phyloP scores from a whole-genome alignment of 2,329 filamentous ascomycete species.

The Pseudohalonectria lignicola region DNA sequence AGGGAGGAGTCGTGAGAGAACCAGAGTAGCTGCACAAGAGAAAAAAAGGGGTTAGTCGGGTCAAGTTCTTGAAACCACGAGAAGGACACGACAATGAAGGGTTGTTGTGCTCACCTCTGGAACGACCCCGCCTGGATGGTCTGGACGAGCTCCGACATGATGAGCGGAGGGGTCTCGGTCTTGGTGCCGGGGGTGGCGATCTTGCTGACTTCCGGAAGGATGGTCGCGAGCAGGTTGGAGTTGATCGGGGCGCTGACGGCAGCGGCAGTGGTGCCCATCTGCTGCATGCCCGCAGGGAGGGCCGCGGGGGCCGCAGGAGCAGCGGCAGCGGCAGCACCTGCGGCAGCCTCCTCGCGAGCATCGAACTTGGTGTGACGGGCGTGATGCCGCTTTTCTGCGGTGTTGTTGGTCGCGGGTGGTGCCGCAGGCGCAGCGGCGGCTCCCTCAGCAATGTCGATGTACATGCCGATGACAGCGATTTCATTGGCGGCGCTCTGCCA shows the following conservation, averaged over 20 bases:
- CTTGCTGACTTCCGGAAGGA: slow-evolving; percentile 28
- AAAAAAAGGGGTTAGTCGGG: background rate
- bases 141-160: slow-evolving; percentile 29
- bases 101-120: slow-evolving; percentile 26
- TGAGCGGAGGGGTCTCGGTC: slow-evolving; percentile 26
- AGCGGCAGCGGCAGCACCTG: slow-evolving; percentile 19
- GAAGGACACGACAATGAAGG: no score
- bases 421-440: slow-evolving; percentile 7
- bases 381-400: slow-evolving; percentile 6
- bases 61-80: no score
- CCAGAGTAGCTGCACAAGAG: slow-evolving; percentile 25
- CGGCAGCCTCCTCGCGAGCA: slow-evolving; percentile 3
- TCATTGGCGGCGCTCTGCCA: slow-evolving; percentile 31
- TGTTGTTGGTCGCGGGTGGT: slow-evolving; percentile 6
- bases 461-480: slow-evolving; percentile 31
- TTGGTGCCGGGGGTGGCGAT: slow-evolving; percentile 30
- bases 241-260: slow-evolving; percentile 24
- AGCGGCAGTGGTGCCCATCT: slow-evolving; percentile 26
- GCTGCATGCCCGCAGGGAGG: background rate
- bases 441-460: slow-evolving; percentile 25
- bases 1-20: slow-evolving; percentile 38
- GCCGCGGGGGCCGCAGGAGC: background rate
- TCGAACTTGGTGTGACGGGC: slow-evolving; percentile 3
- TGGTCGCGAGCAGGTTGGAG: slow-evolving; percentile 31
- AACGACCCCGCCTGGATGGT: slow-evolving; percentile 23